These are phyloP conservation scores for Quercus bicolor DNA, from an alignment of 306 rosid species.

Conservation along the genomic window DNA sequence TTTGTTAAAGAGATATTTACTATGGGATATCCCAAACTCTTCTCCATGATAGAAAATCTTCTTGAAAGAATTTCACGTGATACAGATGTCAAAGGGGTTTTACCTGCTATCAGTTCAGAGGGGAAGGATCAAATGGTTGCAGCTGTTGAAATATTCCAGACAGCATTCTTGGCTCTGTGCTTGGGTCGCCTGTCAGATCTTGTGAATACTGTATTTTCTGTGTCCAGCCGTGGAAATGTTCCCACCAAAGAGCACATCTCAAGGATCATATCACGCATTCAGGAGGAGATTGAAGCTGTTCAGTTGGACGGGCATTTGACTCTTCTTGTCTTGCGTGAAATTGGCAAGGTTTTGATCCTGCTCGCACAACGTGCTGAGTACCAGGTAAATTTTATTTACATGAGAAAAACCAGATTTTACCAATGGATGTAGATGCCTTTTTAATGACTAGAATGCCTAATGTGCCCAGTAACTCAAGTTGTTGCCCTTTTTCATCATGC, in stretches of 20 bases:
- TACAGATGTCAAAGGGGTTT: slow-evolving; percentile 89
- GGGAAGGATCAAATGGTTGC: slow-evolving; percentile 81
- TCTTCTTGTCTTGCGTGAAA: slow-evolving; percentile 93
- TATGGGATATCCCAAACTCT: slow-evolving; percentile 89
- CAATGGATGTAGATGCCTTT: not conserved
- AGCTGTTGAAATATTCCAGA: slow-evolving; percentile 90
- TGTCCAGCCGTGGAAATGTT: slow-evolving; percentile 92
- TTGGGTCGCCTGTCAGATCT: slow-evolving; percentile 91
- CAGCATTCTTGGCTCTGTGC: slow-evolving; percentile 83
- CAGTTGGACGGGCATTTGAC: slow-evolving; percentile 91
- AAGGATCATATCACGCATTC: slow-evolving; percentile 72
- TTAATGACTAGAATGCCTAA: not conserved
- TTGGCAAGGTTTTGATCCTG: slow-evolving; percentile 86
- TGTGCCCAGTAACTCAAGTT: too few species aligned
- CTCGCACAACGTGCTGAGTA: slow-evolving; percentile 85
- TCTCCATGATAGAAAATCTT: slow-evolving; percentile 85
- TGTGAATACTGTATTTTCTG: slow-evolving; percentile 85
- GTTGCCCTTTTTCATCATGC: not conserved
- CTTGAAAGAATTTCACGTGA: slow-evolving; percentile 93
- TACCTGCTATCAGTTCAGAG: slow-evolving; percentile 75
- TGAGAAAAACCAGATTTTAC: not conserved
- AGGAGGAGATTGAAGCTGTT: slow-evolving; percentile 95
- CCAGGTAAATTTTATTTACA: slow-evolving; percentile 50
- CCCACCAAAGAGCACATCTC: slow-evolving; percentile 92
- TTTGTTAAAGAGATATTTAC: slow-evolving; percentile 94